These are phyloP conservation scores for Schizophyllum commune DNA, from an alignment of 1,284 basidiomycete species.

Conservation along the genomic window DNA sequence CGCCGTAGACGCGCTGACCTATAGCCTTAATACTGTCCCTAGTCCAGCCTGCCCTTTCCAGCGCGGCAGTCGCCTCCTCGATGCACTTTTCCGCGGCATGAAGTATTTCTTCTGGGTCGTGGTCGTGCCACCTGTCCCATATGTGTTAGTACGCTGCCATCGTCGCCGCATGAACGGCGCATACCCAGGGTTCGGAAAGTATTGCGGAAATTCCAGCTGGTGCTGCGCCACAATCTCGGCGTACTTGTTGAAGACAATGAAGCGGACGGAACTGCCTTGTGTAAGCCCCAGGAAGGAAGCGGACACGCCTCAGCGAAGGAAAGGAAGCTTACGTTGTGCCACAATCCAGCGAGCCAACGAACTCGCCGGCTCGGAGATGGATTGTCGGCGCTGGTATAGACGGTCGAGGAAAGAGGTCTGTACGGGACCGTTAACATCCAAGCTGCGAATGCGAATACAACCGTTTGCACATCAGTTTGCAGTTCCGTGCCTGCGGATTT, in stretches of 20 bases:
- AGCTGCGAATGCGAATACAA: background rate
- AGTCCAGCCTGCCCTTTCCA: conserved; percentile 72
- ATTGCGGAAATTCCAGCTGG: conserved; percentile 88
- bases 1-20: conserved; percentile 42
- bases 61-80: conserved; percentile 58
- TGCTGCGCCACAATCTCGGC: conserved; percentile 85
- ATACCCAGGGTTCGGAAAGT: conserved; percentile 82
- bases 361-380: conserved; percentile 32
- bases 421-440: background rate
- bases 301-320: background rate
- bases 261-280: conserved; percentile 73
- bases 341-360: conserved; percentile 86
- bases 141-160: background rate
- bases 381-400: background rate
- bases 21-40: conserved; percentile 86
- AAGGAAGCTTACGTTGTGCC: conserved; percentile 79
- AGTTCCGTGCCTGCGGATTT: too few species aligned
- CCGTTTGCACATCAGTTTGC: too few species aligned
- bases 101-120: conserved; percentile 84
- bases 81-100: conserved; percentile 76
- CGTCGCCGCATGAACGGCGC: conserved; percentile 15
- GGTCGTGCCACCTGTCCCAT: conserved; percentile 85
- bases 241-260: conserved; percentile 88
- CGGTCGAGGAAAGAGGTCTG: background rate
- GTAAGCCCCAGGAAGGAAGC: conserved; percentile 2